These are phyloP conservation scores for Boletus reticulatus DNA, from an alignment of 768 basidiomycete genomes.

Conservation along the genomic window DNA sequence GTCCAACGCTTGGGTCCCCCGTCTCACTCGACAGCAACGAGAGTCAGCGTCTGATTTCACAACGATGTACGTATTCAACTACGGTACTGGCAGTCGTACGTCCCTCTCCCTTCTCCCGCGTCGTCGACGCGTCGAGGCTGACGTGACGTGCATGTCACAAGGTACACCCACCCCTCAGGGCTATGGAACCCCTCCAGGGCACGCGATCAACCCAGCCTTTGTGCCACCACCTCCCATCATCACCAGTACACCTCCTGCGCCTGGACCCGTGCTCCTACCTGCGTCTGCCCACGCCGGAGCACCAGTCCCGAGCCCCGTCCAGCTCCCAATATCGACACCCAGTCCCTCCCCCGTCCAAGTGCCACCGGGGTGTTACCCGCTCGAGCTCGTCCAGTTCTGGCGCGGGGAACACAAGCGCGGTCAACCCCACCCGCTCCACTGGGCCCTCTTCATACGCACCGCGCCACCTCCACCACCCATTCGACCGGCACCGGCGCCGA, in stretches of 20 bases:
- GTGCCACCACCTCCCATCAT: neutral
- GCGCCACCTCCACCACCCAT: neutral
- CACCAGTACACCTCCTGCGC: no score
- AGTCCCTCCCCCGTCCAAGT: conserved; percentile 9
- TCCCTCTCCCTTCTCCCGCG: neutral
- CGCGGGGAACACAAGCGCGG: conserved; percentile 13
- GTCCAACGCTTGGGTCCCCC: neutral
- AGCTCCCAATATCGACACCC: neutral
- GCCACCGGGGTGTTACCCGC: conserved; percentile 15
- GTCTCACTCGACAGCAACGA: neutral
- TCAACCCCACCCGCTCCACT: conserved; percentile 20
- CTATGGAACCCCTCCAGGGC: neutral
- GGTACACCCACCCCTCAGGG: neutral
- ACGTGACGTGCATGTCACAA: neutral
- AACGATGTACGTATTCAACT: conserved; percentile 5
- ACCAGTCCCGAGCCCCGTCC: neutral
- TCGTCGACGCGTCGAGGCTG: neutral
- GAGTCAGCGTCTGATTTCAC: neutral
- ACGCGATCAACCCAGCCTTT: neutral
- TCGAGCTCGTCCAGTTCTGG: conserved; percentile 33
- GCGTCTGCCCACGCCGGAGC: no score
- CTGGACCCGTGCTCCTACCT: no score
- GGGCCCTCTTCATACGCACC: conserved; percentile 32
- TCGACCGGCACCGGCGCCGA: no score
- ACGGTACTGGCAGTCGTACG: conserved; percentile 4